A percentile compares a stretch with the other conserved stretches of the same genome.
phyloP scores from a whole-genome alignment of 2,329 filamentous ascomycete species.

The Curvularia sp. region DNA sequence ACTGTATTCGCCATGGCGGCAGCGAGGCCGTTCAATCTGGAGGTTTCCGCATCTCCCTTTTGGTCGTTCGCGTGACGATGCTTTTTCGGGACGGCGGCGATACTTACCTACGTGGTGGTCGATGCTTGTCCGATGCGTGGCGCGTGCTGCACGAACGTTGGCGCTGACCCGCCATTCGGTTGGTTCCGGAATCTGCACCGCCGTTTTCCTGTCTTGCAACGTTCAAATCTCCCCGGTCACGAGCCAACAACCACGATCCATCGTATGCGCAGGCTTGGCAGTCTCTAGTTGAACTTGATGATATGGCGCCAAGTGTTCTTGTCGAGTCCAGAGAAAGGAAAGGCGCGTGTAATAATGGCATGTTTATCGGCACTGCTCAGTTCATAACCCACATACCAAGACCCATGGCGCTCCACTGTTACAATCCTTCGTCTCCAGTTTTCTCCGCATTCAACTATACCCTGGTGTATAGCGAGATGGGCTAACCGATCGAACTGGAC shows the following conservation, averaged over 20 bases:
- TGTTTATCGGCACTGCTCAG: neutral
- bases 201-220: neutral
- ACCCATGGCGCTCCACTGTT: neutral
- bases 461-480: neutral
- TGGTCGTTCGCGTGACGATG: neutral
- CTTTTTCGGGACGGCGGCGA: neutral
- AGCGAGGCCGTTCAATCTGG: neutral
- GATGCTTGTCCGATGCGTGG: neutral
- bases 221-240: neutral
- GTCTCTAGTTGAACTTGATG: neutral
- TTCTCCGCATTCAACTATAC: slow-evolving; percentile 1
- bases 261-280: neutral
- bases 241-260: neutral
- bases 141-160: too few species aligned
- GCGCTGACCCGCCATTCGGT: neutral
- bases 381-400: slow-evolving; percentile 5
- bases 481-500: neutral
- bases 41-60: neutral
- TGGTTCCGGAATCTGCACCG: neutral
- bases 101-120: too few species aligned
- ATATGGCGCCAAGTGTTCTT: neutral
- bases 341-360: neutral
- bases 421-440: neutral
- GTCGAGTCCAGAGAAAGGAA: neutral
- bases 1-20: neutral